Base-by-base conservation (phyloP, 371 early-diverging fungal genomes). In the Actinomucor elegans region DNA sequence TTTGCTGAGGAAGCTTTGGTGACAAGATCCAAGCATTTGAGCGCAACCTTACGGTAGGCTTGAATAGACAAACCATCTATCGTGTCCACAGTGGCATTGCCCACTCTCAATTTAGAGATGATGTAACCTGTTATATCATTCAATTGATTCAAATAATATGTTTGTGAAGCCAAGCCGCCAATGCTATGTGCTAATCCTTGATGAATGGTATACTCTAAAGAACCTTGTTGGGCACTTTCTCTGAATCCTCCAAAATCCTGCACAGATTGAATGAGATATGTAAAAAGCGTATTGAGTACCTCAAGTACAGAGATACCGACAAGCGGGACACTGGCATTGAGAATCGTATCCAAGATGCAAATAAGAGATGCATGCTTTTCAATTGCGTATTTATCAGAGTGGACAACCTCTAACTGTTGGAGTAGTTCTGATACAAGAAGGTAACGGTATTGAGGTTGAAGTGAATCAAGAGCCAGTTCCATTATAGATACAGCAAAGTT, bases 301-400 rank as follows among this genome's bases (percentile, higher is more conserved):
- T 94, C 96, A 52, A 92, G 69, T 0, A 89, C 87, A 3, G 94
- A 89, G 20, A 94, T 71, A 34, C 94, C 92, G 4, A 85, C 82
- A 29, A 89, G 66, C 4, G 80, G 80, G 32, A 77, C 57, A 14
- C 80, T 71, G 9, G 74, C 71, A 26, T 73, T 75, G 15, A 90
- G 53, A 10, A 89, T 62, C 2, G 76, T 70, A 12, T 76, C 71
- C n/a, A 90, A 58, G 10, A 78, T 67, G 2, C 72, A 66, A n/a
- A 87, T 73, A 26, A 88, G 62, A 0, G 83, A 83, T 11, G 73
- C 79, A 52, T 80, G 79, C 53, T 79, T 79, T 52, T 70, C 60
- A 1, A 66, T 64, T n/a, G 57, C 37, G 44, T 67, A 50, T 5
- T 55, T 55, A 14, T 65, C 53, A 54, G 31, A 33, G 40, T 26